Base-by-base conservation (phyloP, 192 early-diverging fungal species). In the Dissophora ornata region DNA sequence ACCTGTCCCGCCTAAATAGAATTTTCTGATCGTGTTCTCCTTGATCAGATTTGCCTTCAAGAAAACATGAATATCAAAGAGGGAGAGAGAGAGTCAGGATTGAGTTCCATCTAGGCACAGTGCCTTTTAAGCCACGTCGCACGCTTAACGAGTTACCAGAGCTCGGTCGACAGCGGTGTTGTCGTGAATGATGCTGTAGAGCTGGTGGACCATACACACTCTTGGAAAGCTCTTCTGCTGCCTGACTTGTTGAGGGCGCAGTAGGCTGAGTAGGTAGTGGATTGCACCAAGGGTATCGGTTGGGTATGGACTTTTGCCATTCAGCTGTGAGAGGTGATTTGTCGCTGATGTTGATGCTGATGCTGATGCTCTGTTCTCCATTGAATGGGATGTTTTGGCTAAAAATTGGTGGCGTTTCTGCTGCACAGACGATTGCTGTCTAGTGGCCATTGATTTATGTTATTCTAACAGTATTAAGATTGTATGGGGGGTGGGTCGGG, bases 151-250 rank as follows among this genome's bases (percentile, higher is more conserved):
- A n/a, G n/a, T 81, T 81, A 84, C 83, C 44, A 85, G 49, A 36
- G 81, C 62, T 32, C 81, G 50, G 57, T 85, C 83, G 2, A 85
- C 81, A 1, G 67, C 36, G 3, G 83, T 82, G 33, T 81, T 67
- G 45, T 85, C 79, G 1, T 51, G 25, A 18, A 81, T 22, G 11
- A 85, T 62, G 19, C 75, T 71, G 40, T 85, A 85, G 26, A 85
- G 40, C 63, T 85, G 83, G 11, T 85, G 83, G 22, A 82, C 16
- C 60, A 85, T 70, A 33, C 83, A 85, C 1, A 81, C 60, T 1
- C 63, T 48, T 0, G 79, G 74, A 48, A 80, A 67, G 26, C 34
- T 34, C 22, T 77, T 77, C 25, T 62, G 73, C 26, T 77, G 73
- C 13, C 50, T 48, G 28, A 67, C 30, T 4, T 24, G 42, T 4